Conservation (phyloP, 2,329 filamentous ascomycete species). For the Cytospora schulzeri region DNA sequence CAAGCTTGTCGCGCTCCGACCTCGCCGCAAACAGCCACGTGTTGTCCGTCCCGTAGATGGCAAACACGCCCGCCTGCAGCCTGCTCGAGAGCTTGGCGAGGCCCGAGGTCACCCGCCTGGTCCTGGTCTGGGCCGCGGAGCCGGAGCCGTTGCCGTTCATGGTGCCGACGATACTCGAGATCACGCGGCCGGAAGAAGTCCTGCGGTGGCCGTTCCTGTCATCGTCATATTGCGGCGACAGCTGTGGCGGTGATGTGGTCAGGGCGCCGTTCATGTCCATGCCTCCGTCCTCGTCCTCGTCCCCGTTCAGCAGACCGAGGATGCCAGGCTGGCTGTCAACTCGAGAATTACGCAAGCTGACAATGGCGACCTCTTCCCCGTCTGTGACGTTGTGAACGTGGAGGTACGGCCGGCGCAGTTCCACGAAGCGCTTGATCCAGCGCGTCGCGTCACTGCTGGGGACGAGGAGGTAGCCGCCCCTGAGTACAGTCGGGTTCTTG, state of each 20-base stretch:
- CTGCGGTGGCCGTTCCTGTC: constrained; percentile 51
- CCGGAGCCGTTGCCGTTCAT: constrained; percentile 21
- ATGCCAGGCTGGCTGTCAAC: constrained; percentile 92
- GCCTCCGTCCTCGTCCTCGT: constrained; percentile 28
- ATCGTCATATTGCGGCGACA: constrained; percentile 31
- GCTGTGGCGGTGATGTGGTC: constrained; percentile 23
- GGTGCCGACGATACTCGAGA: constrained; percentile 56
- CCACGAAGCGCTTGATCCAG: constrained; percentile 92
- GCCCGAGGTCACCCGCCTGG: constrained; percentile 40
- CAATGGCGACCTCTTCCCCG: constrained; percentile 86
- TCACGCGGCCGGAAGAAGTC: constrained; percentile 53
- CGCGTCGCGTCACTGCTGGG: constrained; percentile 79
- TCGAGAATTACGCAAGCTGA: constrained; percentile 86
- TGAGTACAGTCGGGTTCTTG: constrained; percentile 80
- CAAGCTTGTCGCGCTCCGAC: constrained; percentile 88
- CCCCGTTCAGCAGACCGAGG: constrained; percentile 67
- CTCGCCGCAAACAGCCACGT: constrained; percentile 92
- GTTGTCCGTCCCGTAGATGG: constrained; percentile 90
- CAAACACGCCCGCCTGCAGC: constrained; percentile 78
- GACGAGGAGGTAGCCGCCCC: constrained; percentile 84
- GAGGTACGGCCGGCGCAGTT: constrained; percentile 87
- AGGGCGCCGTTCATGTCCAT: constrained; percentile 32
- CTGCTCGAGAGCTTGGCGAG: constrained; percentile 59
- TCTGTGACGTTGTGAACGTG: constrained; percentile 85
- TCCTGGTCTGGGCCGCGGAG: constrained; percentile 19